phyloP scores from a whole-genome alignment of 495 filamentous ascomycete species.

The Annulohypoxylon moriforme region DNA sequence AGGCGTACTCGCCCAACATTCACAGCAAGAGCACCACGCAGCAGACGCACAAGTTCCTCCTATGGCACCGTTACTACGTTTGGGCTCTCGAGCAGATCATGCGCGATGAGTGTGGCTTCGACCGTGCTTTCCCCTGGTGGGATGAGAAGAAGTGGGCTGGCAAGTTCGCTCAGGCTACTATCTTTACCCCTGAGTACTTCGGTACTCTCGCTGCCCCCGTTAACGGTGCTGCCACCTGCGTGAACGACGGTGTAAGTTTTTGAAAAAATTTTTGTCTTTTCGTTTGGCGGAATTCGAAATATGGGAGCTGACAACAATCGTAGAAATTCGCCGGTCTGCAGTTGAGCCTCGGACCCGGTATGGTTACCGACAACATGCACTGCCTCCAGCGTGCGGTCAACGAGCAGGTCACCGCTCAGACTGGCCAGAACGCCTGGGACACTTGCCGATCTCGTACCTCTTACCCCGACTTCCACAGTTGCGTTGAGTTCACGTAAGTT shows the following conservation, averaged over 20 bases:
- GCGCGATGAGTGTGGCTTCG: conserved; percentile 73
- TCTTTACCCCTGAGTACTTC: conserved; percentile 51
- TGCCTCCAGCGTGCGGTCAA: conserved; percentile 52
- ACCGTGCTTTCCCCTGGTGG: conserved; percentile 56
- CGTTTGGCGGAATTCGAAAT: not conserved
- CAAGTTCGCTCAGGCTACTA: conserved; percentile 45
- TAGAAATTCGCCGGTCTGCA: conserved; percentile 47
- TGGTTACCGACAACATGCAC: conserved; percentile 46
- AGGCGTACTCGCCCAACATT: conserved; percentile 69
- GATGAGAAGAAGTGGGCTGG: conserved; percentile 58
- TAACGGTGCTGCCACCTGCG: conserved; percentile 49
- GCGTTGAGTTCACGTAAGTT: conserved; percentile 51
- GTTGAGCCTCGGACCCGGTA: conserved; percentile 52
- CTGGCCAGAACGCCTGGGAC: conserved; percentile 43
- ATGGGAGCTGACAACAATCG: conserved; percentile 9
- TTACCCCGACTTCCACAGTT: conserved; percentile 50
- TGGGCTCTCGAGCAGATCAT: conserved; percentile 70
- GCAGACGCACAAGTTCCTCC: conserved; percentile 66
- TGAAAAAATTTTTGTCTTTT: too few species aligned
- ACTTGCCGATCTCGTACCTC: conserved; percentile 43
- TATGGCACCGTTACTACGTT: conserved; percentile 76
- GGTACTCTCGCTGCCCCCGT: conserved; percentile 44
- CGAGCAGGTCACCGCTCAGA: conserved; percentile 46
- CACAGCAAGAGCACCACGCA: conserved; percentile 64
- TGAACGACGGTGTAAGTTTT: conserved; percentile 53